Percentiles rank a stretch among this genome's conserved stretches.
phyloP scores from a whole-genome alignment of 2,329 filamentous ascomycete species.

The Delphinella strobiligena region DNA sequence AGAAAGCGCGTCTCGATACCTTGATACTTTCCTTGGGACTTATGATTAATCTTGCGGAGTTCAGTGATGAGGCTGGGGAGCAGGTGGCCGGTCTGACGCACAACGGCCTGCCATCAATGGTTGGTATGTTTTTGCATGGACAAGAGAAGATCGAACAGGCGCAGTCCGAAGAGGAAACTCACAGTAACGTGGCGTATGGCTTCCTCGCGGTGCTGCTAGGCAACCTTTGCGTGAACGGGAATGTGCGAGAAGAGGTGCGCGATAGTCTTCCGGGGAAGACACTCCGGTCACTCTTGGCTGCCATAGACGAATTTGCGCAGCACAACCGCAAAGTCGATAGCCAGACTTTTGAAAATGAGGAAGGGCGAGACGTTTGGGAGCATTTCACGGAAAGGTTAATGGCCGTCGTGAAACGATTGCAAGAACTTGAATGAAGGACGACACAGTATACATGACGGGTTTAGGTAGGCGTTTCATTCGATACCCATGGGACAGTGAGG shows the following conservation, averaged over 20 bases:
- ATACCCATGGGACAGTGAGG: too few species aligned
- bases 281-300: constrained; percentile 40
- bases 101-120: constrained; percentile 13
- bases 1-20: constrained; percentile 51
- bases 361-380: constrained; percentile 32
- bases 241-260: constrained; percentile 24
- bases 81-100: constrained; percentile 7
- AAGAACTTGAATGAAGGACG: not conserved
- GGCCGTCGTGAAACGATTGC: constrained; percentile 31
- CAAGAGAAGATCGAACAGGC: constrained; percentile 35
- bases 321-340: constrained; percentile 49
- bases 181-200: constrained; percentile 71
- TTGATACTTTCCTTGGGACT: constrained; percentile 69
- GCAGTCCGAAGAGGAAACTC: constrained; percentile 57
- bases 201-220: constrained; percentile 78
- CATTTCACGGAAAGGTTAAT: constrained; percentile 44
- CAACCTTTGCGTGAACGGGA: constrained; percentile 55
- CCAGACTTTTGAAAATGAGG: constrained; percentile 33
- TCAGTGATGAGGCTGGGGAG: constrained; percentile 47
- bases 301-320: constrained; percentile 49
- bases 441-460: too few species aligned
- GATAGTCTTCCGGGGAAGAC: constrained; percentile 33
- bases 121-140: constrained; percentile 17
- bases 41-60: constrained; percentile 79
- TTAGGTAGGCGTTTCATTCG: too few species aligned